These are phyloP conservation scores for Podaxis carcinomalis DNA, from an alignment of 768 basidiomycete genomes.

Conservation along the genomic window DNA sequence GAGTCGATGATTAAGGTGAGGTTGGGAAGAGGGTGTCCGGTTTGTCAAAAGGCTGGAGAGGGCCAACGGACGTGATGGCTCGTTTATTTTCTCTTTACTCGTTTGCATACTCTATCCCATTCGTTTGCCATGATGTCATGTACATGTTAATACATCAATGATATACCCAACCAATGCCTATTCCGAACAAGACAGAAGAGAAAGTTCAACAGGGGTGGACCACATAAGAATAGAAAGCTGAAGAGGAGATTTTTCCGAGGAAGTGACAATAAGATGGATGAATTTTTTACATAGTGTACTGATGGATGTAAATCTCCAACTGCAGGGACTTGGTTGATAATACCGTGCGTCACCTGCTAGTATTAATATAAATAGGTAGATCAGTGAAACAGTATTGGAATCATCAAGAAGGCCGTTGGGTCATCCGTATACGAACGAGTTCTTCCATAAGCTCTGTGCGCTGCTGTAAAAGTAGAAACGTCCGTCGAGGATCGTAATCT, in stretches of 20 bases:
- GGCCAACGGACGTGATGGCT: slow-evolving; percentile 6
- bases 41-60: slow-evolving; percentile 12
- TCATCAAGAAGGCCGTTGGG: not conserved
- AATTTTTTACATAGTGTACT: too few species aligned
- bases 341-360: too few species aligned
- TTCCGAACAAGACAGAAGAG: not conserved
- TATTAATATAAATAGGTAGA: not conserved
- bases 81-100: not conserved
- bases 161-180: not conserved
- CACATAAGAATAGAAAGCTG: not conserved
- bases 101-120: not conserved
- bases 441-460: slow-evolving; percentile 10
- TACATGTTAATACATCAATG: not conserved
- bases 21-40: slow-evolving; percentile 15
- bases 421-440: slow-evolving; percentile 7
- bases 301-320: too few species aligned
- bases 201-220: not conserved
- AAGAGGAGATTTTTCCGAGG: too few species aligned
- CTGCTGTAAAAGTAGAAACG: slow-evolving; percentile 1
- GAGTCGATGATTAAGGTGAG: slow-evolving; percentile 15
- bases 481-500: slow-evolving; percentile 7
- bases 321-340: too few species aligned
- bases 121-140: not conserved
- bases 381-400: not conserved
- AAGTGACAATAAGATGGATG: too few species aligned